Conservation (phyloP, 305 asterid species). For the Fraxinus ornus region DNA sequence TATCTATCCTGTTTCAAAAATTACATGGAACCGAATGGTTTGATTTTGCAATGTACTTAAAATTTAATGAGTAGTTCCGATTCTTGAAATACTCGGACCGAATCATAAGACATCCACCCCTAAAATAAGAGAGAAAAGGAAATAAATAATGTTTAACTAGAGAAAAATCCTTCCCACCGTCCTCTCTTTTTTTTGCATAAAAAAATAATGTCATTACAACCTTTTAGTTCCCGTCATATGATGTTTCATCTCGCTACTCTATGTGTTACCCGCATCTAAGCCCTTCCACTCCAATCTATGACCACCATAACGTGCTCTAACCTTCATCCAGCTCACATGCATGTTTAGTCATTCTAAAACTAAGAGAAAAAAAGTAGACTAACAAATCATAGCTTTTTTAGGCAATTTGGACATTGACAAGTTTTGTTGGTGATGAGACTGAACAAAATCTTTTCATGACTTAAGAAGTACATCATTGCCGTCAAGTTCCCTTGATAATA, state of each 20-base stretch:
- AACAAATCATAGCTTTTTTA: not conserved
- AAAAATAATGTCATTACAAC: not conserved
- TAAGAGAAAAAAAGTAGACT: not conserved
- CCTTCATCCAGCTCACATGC: not conserved
- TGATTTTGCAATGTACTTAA: not conserved
- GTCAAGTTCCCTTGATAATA: not conserved
- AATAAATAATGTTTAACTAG: not conserved
- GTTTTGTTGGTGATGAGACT: not conserved
- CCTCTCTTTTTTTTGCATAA: not conserved
- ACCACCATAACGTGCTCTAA: not conserved
- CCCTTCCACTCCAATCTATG: not conserved
- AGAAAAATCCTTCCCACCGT: not conserved
- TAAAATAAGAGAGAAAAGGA: not conserved
- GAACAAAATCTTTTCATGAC: not conserved
- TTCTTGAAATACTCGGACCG: not conserved
- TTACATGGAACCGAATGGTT: not conserved
- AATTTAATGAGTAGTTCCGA: not conserved
- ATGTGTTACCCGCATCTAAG: not conserved
- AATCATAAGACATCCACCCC: not conserved
- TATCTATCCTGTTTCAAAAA: not conserved
- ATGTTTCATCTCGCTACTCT: not conserved
- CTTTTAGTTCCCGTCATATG: not conserved
- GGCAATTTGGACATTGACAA: not conserved
- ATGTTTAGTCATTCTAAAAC: not conserved
- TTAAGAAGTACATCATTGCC: not conserved